Conservation (phyloP, 352 stramenopile genomes). For the Elongisporangium prolatum region DNA sequence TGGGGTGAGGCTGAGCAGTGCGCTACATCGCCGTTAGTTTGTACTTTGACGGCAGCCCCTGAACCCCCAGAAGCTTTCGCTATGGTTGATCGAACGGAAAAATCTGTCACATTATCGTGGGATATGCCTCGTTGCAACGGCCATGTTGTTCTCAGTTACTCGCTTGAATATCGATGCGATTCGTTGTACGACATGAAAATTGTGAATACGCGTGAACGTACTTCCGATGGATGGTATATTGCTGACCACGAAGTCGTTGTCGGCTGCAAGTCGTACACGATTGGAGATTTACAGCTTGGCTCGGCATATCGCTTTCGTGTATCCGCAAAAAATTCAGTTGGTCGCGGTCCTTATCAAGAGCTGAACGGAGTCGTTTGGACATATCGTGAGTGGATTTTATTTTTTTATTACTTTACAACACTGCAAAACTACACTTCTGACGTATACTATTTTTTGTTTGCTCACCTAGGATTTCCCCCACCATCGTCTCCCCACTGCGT, state of each 20-base stretch:
- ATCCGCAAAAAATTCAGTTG: constrained; percentile 15
- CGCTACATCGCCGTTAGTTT: constrained; percentile 21
- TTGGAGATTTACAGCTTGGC: constrained; percentile 7
- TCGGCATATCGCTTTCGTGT: constrained; percentile 16
- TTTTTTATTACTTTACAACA: background rate
- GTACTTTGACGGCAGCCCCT: constrained; percentile 22
- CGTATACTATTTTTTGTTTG: background rate
- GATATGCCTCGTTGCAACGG: constrained; percentile 48
- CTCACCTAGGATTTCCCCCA: constrained; percentile 14
- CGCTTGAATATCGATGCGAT: constrained; percentile 10
- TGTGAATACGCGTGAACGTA: background rate
- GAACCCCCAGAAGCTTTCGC: constrained; percentile 26
- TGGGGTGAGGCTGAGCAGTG: constrained; percentile 34
- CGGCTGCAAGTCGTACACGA: constrained; percentile 3
- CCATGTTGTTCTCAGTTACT: constrained; percentile 20
- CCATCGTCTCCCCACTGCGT: constrained; percentile 15
- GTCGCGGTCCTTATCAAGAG: constrained; percentile 8
- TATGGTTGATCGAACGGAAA: constrained; percentile 29
- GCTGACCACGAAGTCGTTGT: constrained; percentile 8
- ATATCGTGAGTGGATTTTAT: constrained; percentile 11
- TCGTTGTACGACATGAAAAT: background rate
- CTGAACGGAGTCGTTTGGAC: constrained; percentile 13
- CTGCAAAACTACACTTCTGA: background rate
- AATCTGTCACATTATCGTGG: constrained; percentile 34
- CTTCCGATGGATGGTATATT: constrained; percentile 4